phyloP scores from a whole-genome alignment of 2,329 filamentous ascomycete genomes.

The Cordyceps farinosa region DNA sequence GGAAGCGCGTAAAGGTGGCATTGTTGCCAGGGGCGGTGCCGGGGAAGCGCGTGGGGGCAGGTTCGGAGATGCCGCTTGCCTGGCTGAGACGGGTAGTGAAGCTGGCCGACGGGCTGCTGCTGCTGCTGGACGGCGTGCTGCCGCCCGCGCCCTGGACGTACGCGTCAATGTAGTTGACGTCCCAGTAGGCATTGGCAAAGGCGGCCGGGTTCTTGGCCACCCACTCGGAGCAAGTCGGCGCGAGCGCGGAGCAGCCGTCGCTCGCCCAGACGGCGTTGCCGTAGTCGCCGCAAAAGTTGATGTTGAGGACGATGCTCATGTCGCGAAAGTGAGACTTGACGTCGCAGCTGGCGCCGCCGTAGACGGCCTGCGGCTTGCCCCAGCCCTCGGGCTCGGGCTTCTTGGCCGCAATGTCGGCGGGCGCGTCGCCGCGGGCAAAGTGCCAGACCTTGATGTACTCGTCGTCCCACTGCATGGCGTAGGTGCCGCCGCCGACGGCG shows the following conservation, averaged over 20 bases:
- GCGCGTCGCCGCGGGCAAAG: slow-evolving; percentile 64
- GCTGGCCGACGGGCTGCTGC: not conserved
- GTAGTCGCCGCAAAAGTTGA: slow-evolving; percentile 69
- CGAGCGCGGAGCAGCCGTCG: slow-evolving; percentile 9
- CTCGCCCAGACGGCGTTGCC: slow-evolving; percentile 44
- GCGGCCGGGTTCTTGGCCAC: slow-evolving; percentile 44
- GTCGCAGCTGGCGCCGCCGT: slow-evolving; percentile 62
- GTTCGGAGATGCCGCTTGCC: not conserved
- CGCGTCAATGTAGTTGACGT: slow-evolving; percentile 54
- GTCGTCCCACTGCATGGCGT: slow-evolving; percentile 67
- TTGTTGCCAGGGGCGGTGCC: slow-evolving; percentile 2
- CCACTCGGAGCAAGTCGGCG: slow-evolving; percentile 39
- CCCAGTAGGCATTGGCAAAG: slow-evolving; percentile 44
- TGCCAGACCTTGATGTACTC: slow-evolving; percentile 71
- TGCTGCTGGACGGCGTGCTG: not conserved
- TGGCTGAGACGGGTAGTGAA: not conserved
- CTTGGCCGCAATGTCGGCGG: slow-evolving; percentile 57
- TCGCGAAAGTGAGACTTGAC: slow-evolving; percentile 62
- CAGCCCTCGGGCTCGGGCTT: slow-evolving; percentile 62
- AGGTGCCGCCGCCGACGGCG: slow-evolving; percentile 61
- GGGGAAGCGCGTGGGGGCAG: not conserved
- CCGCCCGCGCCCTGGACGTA: slow-evolving; percentile 29
- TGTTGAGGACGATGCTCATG: slow-evolving; percentile 71
- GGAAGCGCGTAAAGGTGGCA: not conserved
- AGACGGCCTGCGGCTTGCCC: slow-evolving; percentile 66